These are phyloP conservation scores for Pharus latifolius DNA, from an alignment of 176 grass and related monocot genomes.

Conservation along the genomic window DNA sequence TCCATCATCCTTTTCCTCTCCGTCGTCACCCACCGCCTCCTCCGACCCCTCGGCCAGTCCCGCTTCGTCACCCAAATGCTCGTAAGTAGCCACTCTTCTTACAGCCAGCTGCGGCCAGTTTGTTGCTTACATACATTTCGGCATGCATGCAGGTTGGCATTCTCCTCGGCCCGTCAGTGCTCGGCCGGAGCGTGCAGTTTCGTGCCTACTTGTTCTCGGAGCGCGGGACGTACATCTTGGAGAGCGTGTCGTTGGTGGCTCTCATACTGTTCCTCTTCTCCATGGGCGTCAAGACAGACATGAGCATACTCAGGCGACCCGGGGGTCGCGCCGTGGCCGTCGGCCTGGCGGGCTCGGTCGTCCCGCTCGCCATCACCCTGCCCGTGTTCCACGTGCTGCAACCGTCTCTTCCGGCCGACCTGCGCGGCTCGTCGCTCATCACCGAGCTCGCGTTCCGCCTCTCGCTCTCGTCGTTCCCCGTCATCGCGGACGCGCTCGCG, in stretches of 20 bases:
- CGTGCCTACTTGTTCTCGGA: conserved; percentile 36
- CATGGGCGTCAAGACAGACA: conserved; percentile 66
- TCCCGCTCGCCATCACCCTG: conserved; percentile 41
- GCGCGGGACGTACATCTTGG: conserved; percentile 46
- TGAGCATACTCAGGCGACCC: conserved; percentile 39
- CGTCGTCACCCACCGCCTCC: conserved; percentile 21
- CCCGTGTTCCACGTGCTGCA: conserved; percentile 16
- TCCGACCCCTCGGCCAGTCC: conserved; percentile 39
- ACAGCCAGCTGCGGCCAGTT: background rate
- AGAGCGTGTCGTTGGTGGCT: conserved; percentile 47
- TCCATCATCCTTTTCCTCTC: conserved; percentile 57
- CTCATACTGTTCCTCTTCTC: conserved; percentile 72
- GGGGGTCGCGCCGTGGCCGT: conserved; percentile 39
- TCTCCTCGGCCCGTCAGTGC: conserved; percentile 43
- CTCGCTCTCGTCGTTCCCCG: conserved; percentile 61
- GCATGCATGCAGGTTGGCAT: too few species aligned
- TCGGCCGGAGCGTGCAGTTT: conserved; percentile 27
- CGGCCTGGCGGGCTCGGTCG: conserved; percentile 29
- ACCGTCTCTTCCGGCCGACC: conserved; percentile 28
- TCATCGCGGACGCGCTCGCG: conserved; percentile 47
- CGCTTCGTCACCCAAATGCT: conserved; percentile 58
- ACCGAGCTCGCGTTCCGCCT: conserved; percentile 42
- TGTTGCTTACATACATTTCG: background rate
- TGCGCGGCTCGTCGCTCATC: conserved; percentile 18
- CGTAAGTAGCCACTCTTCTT: too few species aligned